Percentiles rank a stretch among this genome's conserved stretches.
These are phyloP conservation scores for Jaltomata sinuosa DNA, from an alignment of 257 asterid genomes.

Conservation along the genomic window DNA sequence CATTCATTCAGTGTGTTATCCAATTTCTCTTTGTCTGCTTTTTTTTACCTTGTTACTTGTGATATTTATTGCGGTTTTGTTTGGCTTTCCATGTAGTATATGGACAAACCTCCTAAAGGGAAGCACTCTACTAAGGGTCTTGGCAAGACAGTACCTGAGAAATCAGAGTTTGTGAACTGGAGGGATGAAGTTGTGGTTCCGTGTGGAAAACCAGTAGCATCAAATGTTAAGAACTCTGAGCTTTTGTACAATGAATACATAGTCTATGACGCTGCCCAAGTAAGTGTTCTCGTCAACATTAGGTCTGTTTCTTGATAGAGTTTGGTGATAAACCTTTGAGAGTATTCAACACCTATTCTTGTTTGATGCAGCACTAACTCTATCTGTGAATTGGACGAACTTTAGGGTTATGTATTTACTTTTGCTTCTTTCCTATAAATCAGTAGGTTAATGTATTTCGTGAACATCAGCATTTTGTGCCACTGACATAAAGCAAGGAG, in stretches of 20 bases:
- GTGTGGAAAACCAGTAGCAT: conserved; percentile 77
- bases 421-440: background rate
- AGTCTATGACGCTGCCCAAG: conserved; percentile 83
- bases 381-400: background rate
- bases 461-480: background rate
- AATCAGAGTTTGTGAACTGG: conserved; percentile 68
- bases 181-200: conserved; percentile 79
- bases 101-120: conserved; percentile 88
- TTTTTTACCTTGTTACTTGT: background rate
- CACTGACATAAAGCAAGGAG: background rate
- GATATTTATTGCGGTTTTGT: background rate
- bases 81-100: conserved; percentile 41
- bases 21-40: background rate
- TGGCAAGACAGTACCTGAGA: conserved; percentile 70
- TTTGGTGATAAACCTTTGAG: background rate
- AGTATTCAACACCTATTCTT: background rate
- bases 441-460: background rate
- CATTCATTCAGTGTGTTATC: background rate
- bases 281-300: conserved; percentile 25
- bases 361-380: background rate
- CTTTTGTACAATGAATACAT: conserved; percentile 92
- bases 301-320: background rate
- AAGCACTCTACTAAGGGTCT: conserved; percentile 96
- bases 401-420: background rate
- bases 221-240: conserved; percentile 60